phyloP scores from a whole-genome alignment of 2,329 filamentous ascomycete species.

The Nemania bipapillata region DNA sequence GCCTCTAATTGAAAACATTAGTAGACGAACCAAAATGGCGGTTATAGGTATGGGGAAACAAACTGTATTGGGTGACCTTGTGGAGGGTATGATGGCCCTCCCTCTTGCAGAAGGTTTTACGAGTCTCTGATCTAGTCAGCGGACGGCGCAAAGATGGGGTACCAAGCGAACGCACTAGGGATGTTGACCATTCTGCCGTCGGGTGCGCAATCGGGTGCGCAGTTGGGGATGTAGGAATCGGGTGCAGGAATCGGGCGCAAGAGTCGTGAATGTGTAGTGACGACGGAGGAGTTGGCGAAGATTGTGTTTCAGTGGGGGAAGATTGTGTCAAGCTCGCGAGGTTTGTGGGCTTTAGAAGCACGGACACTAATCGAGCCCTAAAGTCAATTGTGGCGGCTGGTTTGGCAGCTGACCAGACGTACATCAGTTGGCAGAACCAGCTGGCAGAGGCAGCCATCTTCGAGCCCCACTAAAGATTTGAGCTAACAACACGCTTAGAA shows the following conservation, averaged over 20 bases:
- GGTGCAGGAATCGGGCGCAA: neutral
- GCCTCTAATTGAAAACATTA: neutral
- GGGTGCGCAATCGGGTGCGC: conserved; percentile 4
- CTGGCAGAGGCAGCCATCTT: too few relatives aligned
- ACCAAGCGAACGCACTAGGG: neutral
- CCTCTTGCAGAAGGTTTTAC: conserved; percentile 16
- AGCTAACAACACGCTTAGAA: too few relatives aligned
- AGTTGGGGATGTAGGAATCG: neutral
- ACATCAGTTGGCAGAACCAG: too few relatives aligned
- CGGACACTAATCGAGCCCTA: neutral
- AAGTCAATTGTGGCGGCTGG: neutral
- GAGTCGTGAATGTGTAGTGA: neutral
- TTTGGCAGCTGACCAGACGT: too few relatives aligned
- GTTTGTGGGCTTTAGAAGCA: neutral
- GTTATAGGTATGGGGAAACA: neutral
- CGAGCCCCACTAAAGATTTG: too few relatives aligned
- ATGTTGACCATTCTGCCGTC: conserved; percentile 14
- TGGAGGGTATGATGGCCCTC: conserved; percentile 1
- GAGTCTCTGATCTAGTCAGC: conserved; percentile 12
- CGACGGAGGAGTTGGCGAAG: neutral
- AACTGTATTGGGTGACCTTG: conserved; percentile 12
- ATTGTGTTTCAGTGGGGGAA: too few relatives aligned
- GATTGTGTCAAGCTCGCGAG: neutral
- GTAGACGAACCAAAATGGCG: neutral
- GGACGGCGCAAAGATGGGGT: neutral